A percentile compares a stretch with the other conserved stretches of the same genome.
phyloP scores from a whole-genome alignment of 257 asterid genomes.

The Ehretia macrophylla region DNA sequence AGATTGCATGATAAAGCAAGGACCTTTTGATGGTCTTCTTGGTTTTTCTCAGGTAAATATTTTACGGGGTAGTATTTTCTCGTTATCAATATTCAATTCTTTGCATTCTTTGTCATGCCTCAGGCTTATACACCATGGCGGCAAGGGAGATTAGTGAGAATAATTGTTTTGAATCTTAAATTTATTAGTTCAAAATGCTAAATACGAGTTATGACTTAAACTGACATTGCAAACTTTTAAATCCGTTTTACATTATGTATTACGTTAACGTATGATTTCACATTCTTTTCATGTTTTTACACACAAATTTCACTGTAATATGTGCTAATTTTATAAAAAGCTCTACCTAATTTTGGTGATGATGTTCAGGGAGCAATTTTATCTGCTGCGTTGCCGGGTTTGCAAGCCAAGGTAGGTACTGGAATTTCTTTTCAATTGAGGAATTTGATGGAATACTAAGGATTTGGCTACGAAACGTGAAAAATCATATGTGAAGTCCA shows the following conservation, averaged over 20 bases:
- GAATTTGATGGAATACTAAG: background rate
- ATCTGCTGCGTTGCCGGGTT: slow-evolving; percentile 63
- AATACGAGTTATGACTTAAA: no score
- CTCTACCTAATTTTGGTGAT: background rate
- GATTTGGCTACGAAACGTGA: no score
- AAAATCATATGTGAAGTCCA: no score
- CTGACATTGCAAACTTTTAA: no score
- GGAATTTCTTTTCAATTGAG: background rate
- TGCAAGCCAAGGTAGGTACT: slow-evolving; percentile 52
- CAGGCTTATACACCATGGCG: no score
- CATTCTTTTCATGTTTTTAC: background rate
- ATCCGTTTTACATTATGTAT: no score
- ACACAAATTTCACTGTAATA: background rate
- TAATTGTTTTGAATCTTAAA: no score
- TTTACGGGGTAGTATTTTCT: background rate
- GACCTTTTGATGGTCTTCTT: slow-evolving; percentile 82
- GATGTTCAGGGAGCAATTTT: slow-evolving; percentile 65
- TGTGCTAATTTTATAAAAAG: no score
- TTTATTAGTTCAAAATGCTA: no score
- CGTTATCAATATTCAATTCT: background rate
- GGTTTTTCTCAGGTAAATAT: slow-evolving; percentile 78
- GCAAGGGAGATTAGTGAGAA: no score
- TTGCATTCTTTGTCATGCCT: background rate
- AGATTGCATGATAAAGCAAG: slow-evolving; percentile 50
- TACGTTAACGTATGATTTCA: background rate